Evolutionary conservation across 1,284 basidiomycete genomes (phyloP), one percentile per base, ranked within the genome.

Genomic region (Moesziomyces parantarcticus): DNA sequence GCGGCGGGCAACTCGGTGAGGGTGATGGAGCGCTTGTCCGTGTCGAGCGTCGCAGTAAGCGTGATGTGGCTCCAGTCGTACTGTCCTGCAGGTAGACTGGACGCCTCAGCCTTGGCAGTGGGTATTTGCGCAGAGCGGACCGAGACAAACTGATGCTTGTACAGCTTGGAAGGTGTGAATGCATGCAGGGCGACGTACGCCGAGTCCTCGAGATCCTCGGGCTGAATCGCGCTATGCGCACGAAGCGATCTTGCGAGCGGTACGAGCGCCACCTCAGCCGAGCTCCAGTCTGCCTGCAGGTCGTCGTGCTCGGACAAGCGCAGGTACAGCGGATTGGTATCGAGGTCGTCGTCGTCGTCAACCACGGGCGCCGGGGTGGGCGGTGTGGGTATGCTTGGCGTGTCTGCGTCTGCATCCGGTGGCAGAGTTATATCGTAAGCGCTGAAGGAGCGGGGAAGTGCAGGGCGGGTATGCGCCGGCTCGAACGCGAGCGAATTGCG

Each of bases 101-200:
- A n/a, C n/a, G n/a, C 18, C n/a, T n/a, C n/a, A 42, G 1, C 0
- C n/a, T 1, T 1, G 21, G 36, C 14, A 18, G 14, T 11, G 1
- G 40, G 34, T 1, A 50, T 21, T 26, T 60, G 58, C 3, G 56
- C n/a, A 14, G 66, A 62, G 3, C 66, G 66, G 3, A 69, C 59
- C n/a, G 59, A 62, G 47, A 62, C 66, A 22, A 55, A 69, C 9
- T 69, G 66, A n/a, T 69, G 45, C 45, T 58, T 62, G 56, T 62
- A 69, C 5, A 69, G 59, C 49, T 57, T 58, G 47, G 66, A 69
- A 26, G 66, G 59, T 2, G 66, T 52, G 42, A 69, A 59, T 4
- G 66, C 66, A 22, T 69, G 66, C 16, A 69, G 60, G 14, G 66
- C 59, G 5, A 69, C 44, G 25, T 58, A 69, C 18, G 62, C 20